Percentiles rank a stretch among this genome's conserved stretches.
These are phyloP conservation scores for Zanthoxylum bungeanum DNA, from an alignment of 345 rosid species.

Conservation along the genomic window DNA sequence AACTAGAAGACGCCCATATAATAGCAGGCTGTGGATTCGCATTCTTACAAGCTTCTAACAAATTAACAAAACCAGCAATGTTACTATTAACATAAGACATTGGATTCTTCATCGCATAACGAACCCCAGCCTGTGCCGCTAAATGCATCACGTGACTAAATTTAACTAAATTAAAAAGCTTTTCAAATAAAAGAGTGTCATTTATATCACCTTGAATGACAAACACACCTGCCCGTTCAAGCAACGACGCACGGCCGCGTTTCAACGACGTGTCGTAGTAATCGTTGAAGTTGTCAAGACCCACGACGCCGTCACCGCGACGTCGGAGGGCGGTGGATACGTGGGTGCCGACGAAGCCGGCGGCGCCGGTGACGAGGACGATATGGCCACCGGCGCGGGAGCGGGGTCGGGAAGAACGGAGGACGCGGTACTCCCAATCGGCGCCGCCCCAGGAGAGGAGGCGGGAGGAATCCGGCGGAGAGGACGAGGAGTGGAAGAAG, in stretches of 20 bases:
- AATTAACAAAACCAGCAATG: slow-evolving; percentile 46
- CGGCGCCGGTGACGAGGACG: slow-evolving; percentile 58
- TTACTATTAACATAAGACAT: slow-evolving; percentile 47
- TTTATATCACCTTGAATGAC: slow-evolving; percentile 48
- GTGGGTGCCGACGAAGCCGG: slow-evolving; percentile 57
- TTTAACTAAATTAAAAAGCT: slow-evolving; percentile 43
- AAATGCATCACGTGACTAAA: slow-evolving; percentile 58
- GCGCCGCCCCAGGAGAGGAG: slow-evolving; percentile 35
- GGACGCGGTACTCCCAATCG: slow-evolving; percentile 35
- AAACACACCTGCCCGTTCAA: slow-evolving; percentile 41
- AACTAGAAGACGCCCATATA: slow-evolving; percentile 61
- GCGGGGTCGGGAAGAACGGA: slow-evolving; percentile 36
- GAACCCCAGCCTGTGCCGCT: slow-evolving; percentile 53
- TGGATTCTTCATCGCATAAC: slow-evolving; percentile 53
- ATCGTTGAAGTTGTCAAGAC: slow-evolving; percentile 52
- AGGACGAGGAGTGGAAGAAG: slow-evolving; percentile 14
- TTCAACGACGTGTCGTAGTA: slow-evolving; percentile 49
- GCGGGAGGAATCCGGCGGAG: slow-evolving; percentile 30
- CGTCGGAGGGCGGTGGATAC: slow-evolving; percentile 41
- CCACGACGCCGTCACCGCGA: slow-evolving; percentile 53
- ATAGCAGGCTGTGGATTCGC: slow-evolving; percentile 51
- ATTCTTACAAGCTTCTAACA: slow-evolving; percentile 42
- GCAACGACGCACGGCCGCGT: slow-evolving; percentile 34
- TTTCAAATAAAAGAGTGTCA: slow-evolving; percentile 27
- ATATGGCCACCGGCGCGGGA: slow-evolving; percentile 27